These are phyloP conservation scores for Clavaria fumosa DNA, from an alignment of 768 basidiomycete genomes.

Conservation along the genomic window DNA sequence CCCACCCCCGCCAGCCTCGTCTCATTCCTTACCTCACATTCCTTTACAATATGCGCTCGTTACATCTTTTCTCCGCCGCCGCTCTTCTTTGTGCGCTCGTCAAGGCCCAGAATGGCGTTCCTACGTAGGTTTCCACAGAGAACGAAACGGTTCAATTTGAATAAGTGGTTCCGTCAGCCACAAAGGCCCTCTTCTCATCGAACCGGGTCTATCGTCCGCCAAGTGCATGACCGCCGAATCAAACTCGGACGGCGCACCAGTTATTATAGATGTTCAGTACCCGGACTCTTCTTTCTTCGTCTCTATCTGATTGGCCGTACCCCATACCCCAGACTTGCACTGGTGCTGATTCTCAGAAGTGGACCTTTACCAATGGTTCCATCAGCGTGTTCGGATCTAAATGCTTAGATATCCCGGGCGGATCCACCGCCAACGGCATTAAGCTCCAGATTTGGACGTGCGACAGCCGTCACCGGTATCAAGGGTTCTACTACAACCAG, in stretches of 20 bases:
- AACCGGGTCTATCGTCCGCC: slow-evolving; percentile 6
- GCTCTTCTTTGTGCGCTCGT: background rate
- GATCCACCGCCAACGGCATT: slow-evolving; percentile 9
- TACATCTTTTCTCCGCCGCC: background rate
- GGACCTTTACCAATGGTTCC: slow-evolving; percentile 10
- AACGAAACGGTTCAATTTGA: too few relatives aligned
- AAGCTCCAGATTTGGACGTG: slow-evolving; percentile 16
- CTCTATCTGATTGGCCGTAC: too few relatives aligned
- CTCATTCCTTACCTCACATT: too few relatives aligned
- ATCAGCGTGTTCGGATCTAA: slow-evolving; percentile 12
- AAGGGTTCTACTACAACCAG: slow-evolving; percentile 11
- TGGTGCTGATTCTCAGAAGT: slow-evolving; percentile 12
- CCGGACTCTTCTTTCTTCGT: too few relatives aligned
- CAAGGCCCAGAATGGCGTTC: background rate
- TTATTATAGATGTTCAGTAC: too few relatives aligned
- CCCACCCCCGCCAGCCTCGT: too few relatives aligned
- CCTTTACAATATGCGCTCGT: background rate
- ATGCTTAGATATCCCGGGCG: slow-evolving; percentile 14
- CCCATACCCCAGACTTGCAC: slow-evolving; percentile 13
- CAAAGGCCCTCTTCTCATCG: slow-evolving; percentile 6
- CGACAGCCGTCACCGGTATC: slow-evolving; percentile 11
- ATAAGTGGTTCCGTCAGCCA: too few relatives aligned
- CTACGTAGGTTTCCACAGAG: too few relatives aligned
- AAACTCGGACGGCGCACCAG: slow-evolving; percentile 16
- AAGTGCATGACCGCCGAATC: slow-evolving; percentile 17